Evolutionary conservation across 1,284 basidiomycete genomes (phyloP), one percentile per base, ranked within the genome.

Genomic region (Meira nashicola): DNA sequence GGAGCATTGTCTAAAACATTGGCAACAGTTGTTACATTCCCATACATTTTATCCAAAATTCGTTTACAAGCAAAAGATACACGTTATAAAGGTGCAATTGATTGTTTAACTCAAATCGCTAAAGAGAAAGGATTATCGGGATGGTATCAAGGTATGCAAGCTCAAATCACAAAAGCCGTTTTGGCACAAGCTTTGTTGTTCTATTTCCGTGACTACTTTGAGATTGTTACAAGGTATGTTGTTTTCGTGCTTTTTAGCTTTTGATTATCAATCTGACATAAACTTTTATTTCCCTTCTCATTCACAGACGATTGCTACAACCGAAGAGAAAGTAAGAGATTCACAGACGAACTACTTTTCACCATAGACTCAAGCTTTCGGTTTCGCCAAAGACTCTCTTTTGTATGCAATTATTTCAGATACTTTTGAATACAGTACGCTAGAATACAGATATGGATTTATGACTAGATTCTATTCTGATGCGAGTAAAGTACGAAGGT

Each of bases 81-180:
- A 17, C 73, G 75, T 17, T 86, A 89, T 73, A 82, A 82, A 28
- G 87, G 89, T 19, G 90, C 92, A 1, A 73, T 92, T 41, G 86
- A 87, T 59, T 84, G 96, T 50, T 83, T 99, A 55, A 78, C 79
- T 8, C 82, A 86, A 55, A 89, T 93, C 9, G 87, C 86, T 79
- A 81, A 83, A 74, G 84, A 86, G 68, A 78, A 79, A 66, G 80
- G 80, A 39, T 57, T 76, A 41, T 39, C 1, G 81, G 94, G 95
- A n/a, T 95, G 91, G 91, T 98, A 99, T 80, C 89, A 92, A 38
- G 94, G 94, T 6, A 92, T 92, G 90, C 83, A 87, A 74, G 89
- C 90, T 10, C 90, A 93, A 77, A 90, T 92, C 62, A 85, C 85
- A 59, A 93, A 93, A 79, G 91, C 91, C 0, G 89, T 92, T 19